A percentile compares a stretch with the other conserved stretches of the same genome.
Conservation (phyloP, 2,329 filamentous ascomycete species). For the Fusarium temperatum region DNA sequence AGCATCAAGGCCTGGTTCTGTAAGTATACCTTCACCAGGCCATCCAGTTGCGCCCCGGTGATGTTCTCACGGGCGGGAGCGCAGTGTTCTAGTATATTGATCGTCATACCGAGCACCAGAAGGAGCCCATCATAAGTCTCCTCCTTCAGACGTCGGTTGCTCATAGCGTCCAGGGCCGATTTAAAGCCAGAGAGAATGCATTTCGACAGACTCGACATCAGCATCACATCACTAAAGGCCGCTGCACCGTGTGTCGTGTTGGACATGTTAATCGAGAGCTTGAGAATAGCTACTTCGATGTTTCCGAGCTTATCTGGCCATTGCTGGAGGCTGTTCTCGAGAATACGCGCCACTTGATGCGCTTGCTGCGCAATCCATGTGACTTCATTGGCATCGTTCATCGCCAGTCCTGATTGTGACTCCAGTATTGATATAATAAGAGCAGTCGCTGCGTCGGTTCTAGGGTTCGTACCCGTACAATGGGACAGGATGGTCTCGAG, state of each 20-base stretch:
- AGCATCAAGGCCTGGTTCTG: conserved; percentile 70
- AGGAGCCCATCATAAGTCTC: conserved; percentile 75
- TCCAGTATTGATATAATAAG: conserved; percentile 54
- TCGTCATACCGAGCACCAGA: conserved; percentile 81
- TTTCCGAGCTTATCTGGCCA: conserved; percentile 45
- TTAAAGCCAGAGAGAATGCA: conserved; percentile 63
- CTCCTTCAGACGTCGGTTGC: conserved; percentile 58
- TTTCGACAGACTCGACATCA: conserved; percentile 59
- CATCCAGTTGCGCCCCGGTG: conserved; percentile 58
- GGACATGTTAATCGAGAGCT: conserved; percentile 84
- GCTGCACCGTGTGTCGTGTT: conserved; percentile 81
- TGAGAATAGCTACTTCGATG: conserved; percentile 45
- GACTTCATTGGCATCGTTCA: conserved; percentile 32
- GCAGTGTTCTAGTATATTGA: conserved; percentile 87
- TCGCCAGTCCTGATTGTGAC: conserved; percentile 45
- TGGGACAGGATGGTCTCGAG: conserved; percentile 39
- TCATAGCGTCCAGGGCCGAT: conserved; percentile 57
- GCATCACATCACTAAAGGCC: conserved; percentile 69
- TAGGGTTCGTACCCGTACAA: conserved; percentile 26
- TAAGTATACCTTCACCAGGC: conserved; percentile 72
- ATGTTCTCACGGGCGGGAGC: conserved; percentile 62
- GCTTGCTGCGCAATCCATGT: conserved; percentile 41
- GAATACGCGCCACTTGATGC: conserved; percentile 43
- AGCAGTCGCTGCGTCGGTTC: conserved; percentile 51
- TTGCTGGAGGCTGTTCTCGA: conserved; percentile 41